Conservation (phyloP, 2,329 filamentous ascomycete species). For the Pseudogymnoascus sp. region DNA sequence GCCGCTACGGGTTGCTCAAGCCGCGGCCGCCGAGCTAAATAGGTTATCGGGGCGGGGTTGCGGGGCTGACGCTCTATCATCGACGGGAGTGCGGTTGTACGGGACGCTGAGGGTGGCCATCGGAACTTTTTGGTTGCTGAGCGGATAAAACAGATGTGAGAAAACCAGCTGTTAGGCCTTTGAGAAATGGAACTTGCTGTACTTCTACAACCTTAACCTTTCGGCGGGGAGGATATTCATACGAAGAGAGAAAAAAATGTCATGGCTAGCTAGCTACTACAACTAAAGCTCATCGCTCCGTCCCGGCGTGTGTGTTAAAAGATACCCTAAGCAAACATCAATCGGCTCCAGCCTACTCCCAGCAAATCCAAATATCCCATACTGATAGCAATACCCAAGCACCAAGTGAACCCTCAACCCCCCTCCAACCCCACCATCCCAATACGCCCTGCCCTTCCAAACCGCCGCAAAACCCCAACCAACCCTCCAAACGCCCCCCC, state of each 20-base stretch:
- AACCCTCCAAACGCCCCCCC: not conserved
- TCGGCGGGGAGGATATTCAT: not conserved
- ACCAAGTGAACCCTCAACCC: not conserved
- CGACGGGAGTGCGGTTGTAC: not conserved
- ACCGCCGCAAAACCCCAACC: not conserved
- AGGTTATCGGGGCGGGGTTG: not conserved
- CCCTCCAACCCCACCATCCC: not conserved
- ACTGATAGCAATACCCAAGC: not conserved
- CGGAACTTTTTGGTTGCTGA: not conserved
- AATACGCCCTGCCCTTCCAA: not conserved
- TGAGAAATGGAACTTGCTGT: not conserved
- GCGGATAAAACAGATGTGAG: not conserved
- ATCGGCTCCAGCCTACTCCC: not conserved
- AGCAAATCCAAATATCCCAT: not conserved
- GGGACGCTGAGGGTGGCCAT: not conserved
- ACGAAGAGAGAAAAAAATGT: not conserved
- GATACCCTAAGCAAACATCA: not conserved
- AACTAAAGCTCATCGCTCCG: not conserved
- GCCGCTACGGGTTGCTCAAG: not conserved
- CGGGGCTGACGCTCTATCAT: not conserved
- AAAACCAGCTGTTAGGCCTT: not conserved
- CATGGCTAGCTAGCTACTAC: not conserved
- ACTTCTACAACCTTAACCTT: too few species aligned
- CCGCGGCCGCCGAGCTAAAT: not conserved
- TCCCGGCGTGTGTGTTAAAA: not conserved